Base-by-base conservation (phyloP, 345 rosid genomes). In the thale cress (Arabidopsis thaliana) region DNA sequence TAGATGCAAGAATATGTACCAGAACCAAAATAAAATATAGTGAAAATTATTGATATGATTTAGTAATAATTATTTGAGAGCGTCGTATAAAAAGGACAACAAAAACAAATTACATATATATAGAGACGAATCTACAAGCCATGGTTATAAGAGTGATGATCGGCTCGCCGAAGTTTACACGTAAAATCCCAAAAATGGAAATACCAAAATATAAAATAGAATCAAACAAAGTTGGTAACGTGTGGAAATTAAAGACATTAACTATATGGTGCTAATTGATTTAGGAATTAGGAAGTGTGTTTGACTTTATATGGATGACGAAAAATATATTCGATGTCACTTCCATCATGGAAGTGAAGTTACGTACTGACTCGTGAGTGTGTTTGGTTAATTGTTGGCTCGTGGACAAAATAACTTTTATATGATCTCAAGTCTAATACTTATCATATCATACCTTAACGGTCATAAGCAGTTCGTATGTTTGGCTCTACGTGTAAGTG, bases 181-280 rank as follows among this genome's bases (percentile, higher is more conserved):
- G 76, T 75, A 67, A 59, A 53, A 38, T 57, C 61, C 33, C 67
- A 49, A 67, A 74, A 59, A 59, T 51, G 68, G 74, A 45, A 59
- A 51, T 32, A 67, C 68, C 38, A 52, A 49, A 58, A 48, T 4
- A 9, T 0, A 9, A 24, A 37, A 32, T 5, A 59, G 52, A 74
- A 25, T 41, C 61, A 67, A 40, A 59, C 55, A 9, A 67, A 50
- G 61, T 50, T 59, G 24, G 45, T 58, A 67, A 49, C 79, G 73
- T 75, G 60, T 38, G 52, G 13, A 30, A 38, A 12, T 49, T 48
- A 28, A 66, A 74, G 50, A 67, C 67, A 36, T 10, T 8, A 48
- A 13, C 16, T 25, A 58, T 48, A 58, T 48, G 72, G 58, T 66
- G 60, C 42, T 0, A 48, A 57, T 48, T 58, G 66, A 28, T 8